Evolutionary conservation across 345 rosid species (phyloP).

Genomic region (Gossypium bickii): DNA sequence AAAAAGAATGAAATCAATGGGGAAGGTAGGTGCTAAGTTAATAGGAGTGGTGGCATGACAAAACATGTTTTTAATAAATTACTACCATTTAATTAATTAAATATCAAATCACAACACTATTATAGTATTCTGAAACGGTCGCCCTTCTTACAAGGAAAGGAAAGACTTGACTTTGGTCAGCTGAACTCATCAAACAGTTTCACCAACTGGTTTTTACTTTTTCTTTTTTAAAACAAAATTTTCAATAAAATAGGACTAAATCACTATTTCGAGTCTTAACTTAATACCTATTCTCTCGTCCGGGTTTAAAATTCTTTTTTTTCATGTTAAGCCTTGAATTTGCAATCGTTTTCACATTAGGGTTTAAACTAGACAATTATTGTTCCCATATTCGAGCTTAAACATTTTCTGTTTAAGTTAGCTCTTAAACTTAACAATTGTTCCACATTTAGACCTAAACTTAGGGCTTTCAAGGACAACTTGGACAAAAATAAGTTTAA

Average conservation of each 20-base stretch:
- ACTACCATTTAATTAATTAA: background rate
- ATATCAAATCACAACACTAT: background rate
- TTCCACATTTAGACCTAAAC: accelerated
- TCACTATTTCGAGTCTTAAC: no score
- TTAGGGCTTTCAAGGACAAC: no score
- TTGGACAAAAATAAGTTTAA: no score
- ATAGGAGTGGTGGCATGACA: background rate
- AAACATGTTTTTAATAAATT: background rate
- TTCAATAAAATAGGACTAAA: background rate
- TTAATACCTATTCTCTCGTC: no score
- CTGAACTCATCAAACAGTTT: constrained; percentile 1
- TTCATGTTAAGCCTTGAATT: no score
- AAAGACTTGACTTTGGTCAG: background rate
- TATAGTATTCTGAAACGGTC: background rate
- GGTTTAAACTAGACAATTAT: no score
- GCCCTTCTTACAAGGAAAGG: background rate
- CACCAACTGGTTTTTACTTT: background rate
- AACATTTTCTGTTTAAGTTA: no score
- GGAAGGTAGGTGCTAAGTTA: background rate
- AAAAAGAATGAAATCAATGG: background rate
- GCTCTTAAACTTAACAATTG: accelerated
- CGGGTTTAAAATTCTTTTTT: no score
- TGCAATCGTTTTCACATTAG: accelerated
- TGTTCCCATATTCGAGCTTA: accelerated
- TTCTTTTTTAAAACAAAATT: background rate